A percentile compares a stretch with the other conserved stretches of the same genome.
Evolutionary conservation across 2,329 filamentous ascomycete species (phyloP).

Genomic region (Leptographium radiaticola): DNA sequence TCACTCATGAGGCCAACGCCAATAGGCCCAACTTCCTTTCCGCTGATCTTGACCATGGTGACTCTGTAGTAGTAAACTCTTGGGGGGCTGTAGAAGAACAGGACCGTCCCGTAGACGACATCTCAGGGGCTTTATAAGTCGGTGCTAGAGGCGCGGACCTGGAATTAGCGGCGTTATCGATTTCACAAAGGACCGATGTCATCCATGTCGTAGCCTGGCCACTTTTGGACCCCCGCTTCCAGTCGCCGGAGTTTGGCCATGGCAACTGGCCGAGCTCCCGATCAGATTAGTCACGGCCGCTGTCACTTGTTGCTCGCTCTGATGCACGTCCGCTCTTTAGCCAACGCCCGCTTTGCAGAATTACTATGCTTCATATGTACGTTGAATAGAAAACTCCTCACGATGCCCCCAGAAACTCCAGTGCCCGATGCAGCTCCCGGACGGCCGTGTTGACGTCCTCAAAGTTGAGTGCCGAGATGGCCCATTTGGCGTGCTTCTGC

Average conservation of each 20-base stretch:
- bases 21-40: slow-evolving; percentile 15
- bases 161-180: background rate
- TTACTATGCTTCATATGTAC: too few species aligned
- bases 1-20: slow-evolving; percentile 19
- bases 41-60: slow-evolving; percentile 16
- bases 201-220: too few species aligned
- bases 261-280: too few species aligned
- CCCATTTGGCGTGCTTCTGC: slow-evolving; percentile 94
- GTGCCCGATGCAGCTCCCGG: slow-evolving; percentile 64
- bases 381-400: slow-evolving; percentile 15
- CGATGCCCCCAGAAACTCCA: slow-evolving; percentile 54
- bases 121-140: too few species aligned
- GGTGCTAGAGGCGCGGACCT: background rate
- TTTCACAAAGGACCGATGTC: too few species aligned
- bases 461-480: slow-evolving; percentile 91
- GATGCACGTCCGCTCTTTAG: too few species aligned
- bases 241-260: too few species aligned
- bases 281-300: too few species aligned
- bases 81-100: background rate
- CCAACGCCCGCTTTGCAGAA: too few species aligned
- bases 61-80: background rate
- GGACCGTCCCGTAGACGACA: background rate
- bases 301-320: too few species aligned
- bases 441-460: slow-evolving; percentile 89
- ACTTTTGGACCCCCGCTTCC: too few species aligned